Evolutionary conservation across 1,284 basidiomycete species (phyloP).

Genomic region (Meira miltonrushii): DNA sequence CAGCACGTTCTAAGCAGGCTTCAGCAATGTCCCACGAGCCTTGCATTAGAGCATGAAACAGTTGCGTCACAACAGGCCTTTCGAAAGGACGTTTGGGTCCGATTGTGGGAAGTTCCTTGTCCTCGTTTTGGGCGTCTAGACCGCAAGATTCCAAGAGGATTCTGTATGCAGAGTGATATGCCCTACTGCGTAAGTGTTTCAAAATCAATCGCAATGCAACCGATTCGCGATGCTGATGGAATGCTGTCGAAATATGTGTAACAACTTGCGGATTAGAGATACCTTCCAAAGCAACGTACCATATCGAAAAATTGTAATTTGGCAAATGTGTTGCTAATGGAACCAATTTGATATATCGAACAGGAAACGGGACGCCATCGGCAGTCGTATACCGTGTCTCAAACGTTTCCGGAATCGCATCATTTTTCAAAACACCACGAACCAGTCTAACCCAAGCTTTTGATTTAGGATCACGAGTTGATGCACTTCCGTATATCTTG

Average conservation of each 20-base stretch:
- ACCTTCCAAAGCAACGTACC: slow-evolving; percentile 51
- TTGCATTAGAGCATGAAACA: slow-evolving; percentile 65
- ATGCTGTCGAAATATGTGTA: not conserved
- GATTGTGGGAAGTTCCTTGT: slow-evolving; percentile 56
- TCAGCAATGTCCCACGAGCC: slow-evolving; percentile 66
- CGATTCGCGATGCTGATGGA: slow-evolving; percentile 32
- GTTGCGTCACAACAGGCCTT: slow-evolving; percentile 65
- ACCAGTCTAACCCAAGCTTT: slow-evolving; percentile 37
- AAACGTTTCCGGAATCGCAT: slow-evolving; percentile 40
- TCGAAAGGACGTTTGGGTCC: slow-evolving; percentile 55
- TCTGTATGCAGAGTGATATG: slow-evolving; percentile 64
- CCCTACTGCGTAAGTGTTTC: slow-evolving; percentile 71
- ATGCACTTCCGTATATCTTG: slow-evolving; percentile 47
- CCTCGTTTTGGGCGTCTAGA: slow-evolving; percentile 15
- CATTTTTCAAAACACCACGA: slow-evolving; percentile 49
- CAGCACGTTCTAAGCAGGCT: slow-evolving; percentile 33
- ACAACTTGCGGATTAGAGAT: slow-evolving; percentile 32
- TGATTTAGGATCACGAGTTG: slow-evolving; percentile 12
- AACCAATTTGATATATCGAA: slow-evolving; percentile 49
- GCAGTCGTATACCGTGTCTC: slow-evolving; percentile 28
- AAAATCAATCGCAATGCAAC: slow-evolving; percentile 54
- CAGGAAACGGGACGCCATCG: slow-evolving; percentile 29
- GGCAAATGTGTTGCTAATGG: slow-evolving; percentile 47
- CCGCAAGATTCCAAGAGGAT: slow-evolving; percentile 29
- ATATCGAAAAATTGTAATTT: slow-evolving; percentile 52